Percentiles rank a stretch among this genome's conserved stretches.
Conservation (phyloP, 164 flowering plant species). For the Nelumbo lutea region DNA sequence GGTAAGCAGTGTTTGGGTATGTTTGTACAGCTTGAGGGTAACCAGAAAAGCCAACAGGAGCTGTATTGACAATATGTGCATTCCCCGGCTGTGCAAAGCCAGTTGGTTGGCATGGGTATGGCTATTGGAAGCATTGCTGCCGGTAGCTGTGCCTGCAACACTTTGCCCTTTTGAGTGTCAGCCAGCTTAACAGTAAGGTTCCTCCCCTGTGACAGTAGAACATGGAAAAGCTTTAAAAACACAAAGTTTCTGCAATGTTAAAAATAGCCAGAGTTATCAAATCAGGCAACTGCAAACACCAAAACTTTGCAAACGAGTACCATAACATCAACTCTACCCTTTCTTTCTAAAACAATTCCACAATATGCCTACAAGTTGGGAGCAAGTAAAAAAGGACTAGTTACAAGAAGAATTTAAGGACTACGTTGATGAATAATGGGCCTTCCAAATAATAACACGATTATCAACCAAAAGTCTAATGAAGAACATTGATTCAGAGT, state of each 20-base stretch:
- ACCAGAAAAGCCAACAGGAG: constrained; percentile 34
- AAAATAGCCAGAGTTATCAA: background rate
- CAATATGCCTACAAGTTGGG: background rate
- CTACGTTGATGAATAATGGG: background rate
- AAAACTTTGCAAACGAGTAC: background rate
- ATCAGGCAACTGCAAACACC: background rate
- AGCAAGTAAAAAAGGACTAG: background rate
- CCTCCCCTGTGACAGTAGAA: constrained; percentile 40
- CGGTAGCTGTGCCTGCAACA: constrained; percentile 33
- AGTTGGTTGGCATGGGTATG: constrained; percentile 33
- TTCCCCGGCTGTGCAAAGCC: constrained; percentile 48
- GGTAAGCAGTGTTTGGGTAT: constrained; percentile 35
- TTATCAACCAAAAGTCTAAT: no score
- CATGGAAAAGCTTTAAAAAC: background rate
- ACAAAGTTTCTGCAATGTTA: background rate
- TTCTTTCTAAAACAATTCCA: background rate
- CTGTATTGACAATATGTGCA: constrained; percentile 16
- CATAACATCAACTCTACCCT: background rate
- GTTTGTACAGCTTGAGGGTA: constrained; percentile 41
- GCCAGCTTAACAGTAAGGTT: constrained; percentile 57
- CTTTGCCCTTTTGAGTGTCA: constrained; percentile 46
- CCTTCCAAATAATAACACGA: background rate
- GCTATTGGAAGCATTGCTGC: constrained; percentile 38
- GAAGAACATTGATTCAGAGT: no score
- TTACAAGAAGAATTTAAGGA: background rate